A percentile compares a stretch with the other conserved stretches of the same genome.
Evolutionary conservation across 1,284 basidiomycete species (phyloP).

Genomic region (Puccinia novopanici): DNA sequence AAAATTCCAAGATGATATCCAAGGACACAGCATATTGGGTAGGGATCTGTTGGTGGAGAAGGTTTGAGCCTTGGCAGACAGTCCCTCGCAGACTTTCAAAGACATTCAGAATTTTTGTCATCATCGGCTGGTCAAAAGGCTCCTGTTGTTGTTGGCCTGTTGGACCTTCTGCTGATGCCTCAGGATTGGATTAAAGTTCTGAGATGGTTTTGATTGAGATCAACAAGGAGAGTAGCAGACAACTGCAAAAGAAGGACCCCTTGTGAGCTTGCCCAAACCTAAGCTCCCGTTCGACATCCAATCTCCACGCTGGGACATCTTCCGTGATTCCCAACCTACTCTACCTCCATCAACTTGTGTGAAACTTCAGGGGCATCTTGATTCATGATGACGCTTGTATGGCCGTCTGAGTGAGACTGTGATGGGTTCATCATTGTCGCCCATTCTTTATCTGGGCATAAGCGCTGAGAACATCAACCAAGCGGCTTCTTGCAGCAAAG

Average conservation of each 20-base stretch:
- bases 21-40: constrained; percentile 22
- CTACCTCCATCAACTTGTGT: neutral
- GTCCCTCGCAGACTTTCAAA: constrained; percentile 17
- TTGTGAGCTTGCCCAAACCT: constrained; percentile 43
- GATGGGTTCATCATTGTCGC: constrained; percentile 16
- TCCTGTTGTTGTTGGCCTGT: neutral
- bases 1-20: constrained; percentile 39
- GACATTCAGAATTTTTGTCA: constrained; percentile 19
- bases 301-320: constrained; percentile 33
- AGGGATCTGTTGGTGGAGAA: constrained; percentile 24
- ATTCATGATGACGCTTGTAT: neutral
- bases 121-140: neutral
- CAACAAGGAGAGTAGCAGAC: constrained; percentile 37
- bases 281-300: constrained; percentile 24
- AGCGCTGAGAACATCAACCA: neutral
- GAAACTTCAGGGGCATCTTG: neutral
- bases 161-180: neutral
- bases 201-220: constrained; percentile 38
- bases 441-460: neutral
- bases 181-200: too few relatives aligned
- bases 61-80: neutral
- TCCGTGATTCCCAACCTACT: neutral
- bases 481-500: neutral
- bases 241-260: constrained; percentile 42
- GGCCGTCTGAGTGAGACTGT: neutral